Conservation (phyloP, 2,329 filamentous ascomycete genomes). For the Sclerotinia nivalis region DNA sequence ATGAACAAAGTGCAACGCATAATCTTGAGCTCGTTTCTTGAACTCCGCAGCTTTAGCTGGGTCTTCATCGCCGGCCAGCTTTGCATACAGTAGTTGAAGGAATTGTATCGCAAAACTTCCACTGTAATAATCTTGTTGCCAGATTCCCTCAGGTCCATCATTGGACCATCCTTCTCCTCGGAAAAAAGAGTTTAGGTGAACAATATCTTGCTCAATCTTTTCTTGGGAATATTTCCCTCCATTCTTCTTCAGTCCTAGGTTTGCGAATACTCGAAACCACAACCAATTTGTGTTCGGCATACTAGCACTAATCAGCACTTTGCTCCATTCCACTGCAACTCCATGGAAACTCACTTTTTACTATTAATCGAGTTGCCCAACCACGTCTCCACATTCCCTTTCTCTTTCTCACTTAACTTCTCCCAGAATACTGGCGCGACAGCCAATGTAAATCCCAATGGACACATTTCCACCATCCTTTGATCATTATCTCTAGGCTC, state of each 20-base stretch:
- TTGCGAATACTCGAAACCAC: slow-evolving; percentile 84
- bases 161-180: slow-evolving; percentile 82
- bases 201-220: slow-evolving; percentile 71
- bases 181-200: slow-evolving; percentile 78
- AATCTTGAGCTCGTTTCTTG: slow-evolving; percentile 64
- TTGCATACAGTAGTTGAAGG: slow-evolving; percentile 74
- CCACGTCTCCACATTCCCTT: slow-evolving; percentile 68
- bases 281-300: slow-evolving; percentile 72
- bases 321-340: no score
- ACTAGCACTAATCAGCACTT: slow-evolving; percentile 54
- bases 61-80: slow-evolving; percentile 67
- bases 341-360: slow-evolving; percentile 57
- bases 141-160: slow-evolving; percentile 75
- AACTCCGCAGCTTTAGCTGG: slow-evolving; percentile 67
- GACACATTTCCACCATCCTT: slow-evolving; percentile 84
- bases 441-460: slow-evolving; percentile 72
- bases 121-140: slow-evolving; percentile 85
- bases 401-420: slow-evolving; percentile 61
- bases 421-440: slow-evolving; percentile 56
- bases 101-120: slow-evolving; percentile 82
- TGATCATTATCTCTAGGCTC: slow-evolving; percentile 75
- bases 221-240: slow-evolving; percentile 69
- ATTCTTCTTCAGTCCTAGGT: slow-evolving; percentile 74
- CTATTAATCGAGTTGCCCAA: slow-evolving; percentile 74
- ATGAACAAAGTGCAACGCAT: slow-evolving; percentile 70